phyloP scores from a whole-genome alignment of 164 flowering plant genomes.

The Liriodendron chinense region DNA sequence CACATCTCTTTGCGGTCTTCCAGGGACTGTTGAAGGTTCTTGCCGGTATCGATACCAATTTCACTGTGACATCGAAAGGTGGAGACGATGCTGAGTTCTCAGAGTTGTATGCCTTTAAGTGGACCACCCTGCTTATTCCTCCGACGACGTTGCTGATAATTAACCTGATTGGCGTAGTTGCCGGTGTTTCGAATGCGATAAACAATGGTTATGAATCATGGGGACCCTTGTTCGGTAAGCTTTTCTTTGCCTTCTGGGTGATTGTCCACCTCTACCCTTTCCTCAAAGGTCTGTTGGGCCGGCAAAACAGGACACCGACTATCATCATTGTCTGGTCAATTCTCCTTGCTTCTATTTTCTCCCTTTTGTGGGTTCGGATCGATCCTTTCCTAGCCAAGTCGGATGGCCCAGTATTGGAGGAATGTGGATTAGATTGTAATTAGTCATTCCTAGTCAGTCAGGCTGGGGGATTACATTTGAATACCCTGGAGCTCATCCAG shows the following conservation, averaged over 20 bases:
- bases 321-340: constrained; percentile 66
- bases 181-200: constrained; percentile 61
- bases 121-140: constrained; percentile 65
- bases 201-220: constrained; percentile 69
- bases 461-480: background rate
- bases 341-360: constrained; percentile 64
- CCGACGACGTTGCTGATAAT: constrained; percentile 59
- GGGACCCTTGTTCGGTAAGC: constrained; percentile 68
- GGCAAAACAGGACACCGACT: constrained; percentile 59
- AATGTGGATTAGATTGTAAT: constrained; percentile 59
- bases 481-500: background rate
- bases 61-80: constrained; percentile 61
- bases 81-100: constrained; percentile 53
- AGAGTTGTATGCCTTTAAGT: constrained; percentile 57
- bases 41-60: constrained; percentile 59
- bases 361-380: constrained; percentile 63
- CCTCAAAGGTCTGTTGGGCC: constrained; percentile 61
- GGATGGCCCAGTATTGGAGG: constrained; percentile 46
- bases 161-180: constrained; percentile 59
- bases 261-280: constrained; percentile 65
- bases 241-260: constrained; percentile 67
- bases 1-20: constrained; percentile 62
- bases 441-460: constrained; percentile 15
- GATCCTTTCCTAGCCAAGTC: constrained; percentile 55
- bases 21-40: constrained; percentile 65